Evolutionary conservation across 2,329 filamentous ascomycete genomes (phyloP), one percentile per base, ranked within the genome.

Genomic region (Rachicladosporium sp.): DNA sequence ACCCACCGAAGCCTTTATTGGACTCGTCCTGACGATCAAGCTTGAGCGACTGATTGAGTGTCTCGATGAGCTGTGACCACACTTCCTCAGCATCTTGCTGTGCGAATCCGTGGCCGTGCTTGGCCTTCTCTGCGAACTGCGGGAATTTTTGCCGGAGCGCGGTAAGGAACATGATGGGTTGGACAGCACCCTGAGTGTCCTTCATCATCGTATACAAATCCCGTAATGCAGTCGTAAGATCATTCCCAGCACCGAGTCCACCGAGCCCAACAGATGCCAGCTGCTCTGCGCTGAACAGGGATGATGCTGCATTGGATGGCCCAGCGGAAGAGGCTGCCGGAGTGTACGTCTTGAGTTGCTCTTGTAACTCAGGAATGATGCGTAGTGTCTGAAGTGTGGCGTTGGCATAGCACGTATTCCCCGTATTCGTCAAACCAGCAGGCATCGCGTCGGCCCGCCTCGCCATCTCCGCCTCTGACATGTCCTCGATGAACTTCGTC

Each of bases 61-160:
- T 83, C 33, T 82, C 78, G 4, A 98, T 67, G 45, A 98, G 93
- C 58, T 96, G 89, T 12, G 89, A 91, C 87, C 89, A 98, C 35
- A 89, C 91, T 62, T 98, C 91, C 62, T 98, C 91, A 1, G 91
- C 91, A 66, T 98, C 91, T 64, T 98, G 91, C 63, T 98, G 91
- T n/a, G 91, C 88, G 56, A 81, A 96, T 5, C 84, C 87, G 42
- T 80, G 71, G 13, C 85, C 83, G 27, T 80, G 80, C 59, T 84
- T 88, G 40, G 86, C 77, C 54, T 77, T 81, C 64, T 98, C 87
- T 8, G 86, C 87, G 57, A 98, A 98, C 57, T 96, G 91, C 7
- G 91, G 91, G 56, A 85, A 95, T 1, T 78, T 73, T 21, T 70
- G 70, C 44, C 89, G 80, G 10, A 98, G 72, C 3, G 86, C 76